These are phyloP conservation scores for Linnemannia schmuckeri DNA, from an alignment of 192 early-diverging fungal species.

Conservation along the genomic window DNA sequence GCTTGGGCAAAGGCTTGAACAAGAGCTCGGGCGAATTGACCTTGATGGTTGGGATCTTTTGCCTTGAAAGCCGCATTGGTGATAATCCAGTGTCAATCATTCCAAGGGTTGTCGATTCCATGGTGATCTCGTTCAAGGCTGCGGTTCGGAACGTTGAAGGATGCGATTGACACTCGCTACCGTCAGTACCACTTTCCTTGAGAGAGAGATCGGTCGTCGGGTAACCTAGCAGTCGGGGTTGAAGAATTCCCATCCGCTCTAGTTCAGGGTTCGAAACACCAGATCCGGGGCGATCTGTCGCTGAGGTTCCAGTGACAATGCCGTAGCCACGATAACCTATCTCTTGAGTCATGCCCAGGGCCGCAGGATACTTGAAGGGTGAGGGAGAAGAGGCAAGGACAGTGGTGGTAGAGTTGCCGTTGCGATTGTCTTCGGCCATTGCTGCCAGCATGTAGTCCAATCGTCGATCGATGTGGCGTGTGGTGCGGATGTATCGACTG, in stretches of 20 bases:
- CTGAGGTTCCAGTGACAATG: not conserved
- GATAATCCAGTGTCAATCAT: not conserved
- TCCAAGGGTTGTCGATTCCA: not conserved
- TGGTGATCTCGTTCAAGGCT: not conserved
- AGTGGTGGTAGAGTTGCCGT: not conserved
- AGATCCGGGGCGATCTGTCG: not conserved
- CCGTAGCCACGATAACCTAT: not conserved
- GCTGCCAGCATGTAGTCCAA: constrained; percentile 12
- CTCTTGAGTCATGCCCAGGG: not conserved
- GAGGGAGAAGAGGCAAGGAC: not conserved
- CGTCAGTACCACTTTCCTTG: not conserved
- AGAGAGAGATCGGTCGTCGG: not conserved
- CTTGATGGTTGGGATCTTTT: not conserved
- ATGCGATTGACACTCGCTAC: not conserved
- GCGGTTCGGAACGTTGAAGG: not conserved
- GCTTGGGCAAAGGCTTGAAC: not conserved
- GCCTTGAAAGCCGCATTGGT: not conserved
- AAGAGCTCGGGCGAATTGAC: not conserved
- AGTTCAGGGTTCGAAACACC: constrained; percentile 16
- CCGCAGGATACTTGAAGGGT: not conserved
- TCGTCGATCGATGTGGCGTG: constrained; percentile 9
- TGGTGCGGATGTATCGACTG: constrained; percentile 36
- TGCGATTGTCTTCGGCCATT: not conserved
- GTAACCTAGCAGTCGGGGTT: constrained; percentile 3
- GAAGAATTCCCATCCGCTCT: constrained; percentile 28